Evolutionary conservation across 345 rosid genomes (phyloP), one percentile per base, ranked within the genome.

Genomic region (Boechera stricta): DNA sequence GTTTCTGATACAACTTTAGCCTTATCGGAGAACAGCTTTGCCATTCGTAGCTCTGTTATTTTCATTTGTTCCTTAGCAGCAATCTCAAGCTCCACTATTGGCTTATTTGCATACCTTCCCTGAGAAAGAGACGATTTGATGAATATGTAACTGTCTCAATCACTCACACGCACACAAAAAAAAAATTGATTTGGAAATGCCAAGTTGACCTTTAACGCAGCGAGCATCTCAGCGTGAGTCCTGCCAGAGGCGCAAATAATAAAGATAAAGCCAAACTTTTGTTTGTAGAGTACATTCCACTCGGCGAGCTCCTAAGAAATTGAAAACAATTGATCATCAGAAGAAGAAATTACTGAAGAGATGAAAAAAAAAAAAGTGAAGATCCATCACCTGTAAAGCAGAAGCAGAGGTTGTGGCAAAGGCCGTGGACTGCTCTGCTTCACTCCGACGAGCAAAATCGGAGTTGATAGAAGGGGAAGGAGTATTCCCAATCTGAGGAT

Each of bases 11-110:
- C 68, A 72, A 57, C 74, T 73, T 67, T 74, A 39, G 16, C 78
- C 76, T 84, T 86, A 12, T 80, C 68, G 8, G 87, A 73, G 77
- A 92, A 84, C 49, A 95, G 88, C 80, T 92, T 95, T 53, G 84
- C 87, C 11, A 95, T 89, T 32, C 98, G 94, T 59, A 91, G 83
- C 84, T 95, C 96, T 28, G 84, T 92, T 73, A 95, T 26, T 79
- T 92, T 88, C 99, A 92, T 89, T 77, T 92, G 99, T 81, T 92
- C 96, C 72, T 81, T 84, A 41, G 99, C 97, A 63, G 96, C 98
- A 79, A 79, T 83, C 85, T 92, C 98, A 44, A 92, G 84, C 81
- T 95, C 98, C 21, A 85, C 72, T 51, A 95, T 81, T 11, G 97
- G 97, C 82, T 89, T 87, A 75, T 90, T 95, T 41, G 71, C 63